Base-by-base conservation (phyloP, 192 early-diverging fungal species). In the Allomyces macrogynus region DNA sequence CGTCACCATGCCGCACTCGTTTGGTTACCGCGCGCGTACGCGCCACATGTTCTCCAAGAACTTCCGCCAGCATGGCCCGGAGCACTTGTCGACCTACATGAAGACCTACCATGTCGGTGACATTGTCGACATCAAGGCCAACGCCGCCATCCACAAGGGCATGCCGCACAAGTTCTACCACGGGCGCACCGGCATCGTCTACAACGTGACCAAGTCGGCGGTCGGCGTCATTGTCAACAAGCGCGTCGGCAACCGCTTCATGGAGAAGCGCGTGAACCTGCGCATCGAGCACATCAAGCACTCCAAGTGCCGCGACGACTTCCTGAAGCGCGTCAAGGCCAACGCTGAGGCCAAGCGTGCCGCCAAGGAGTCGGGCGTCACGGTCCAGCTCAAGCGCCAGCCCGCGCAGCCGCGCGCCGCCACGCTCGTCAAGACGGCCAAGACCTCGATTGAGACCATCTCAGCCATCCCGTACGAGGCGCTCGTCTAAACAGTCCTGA, bases 121-220 rank as follows among this genome's bases (percentile, higher is more conserved):
- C 77, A 93, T 98, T 68, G 95, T 97, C 67, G 95, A 98, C 80
- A 92, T 98, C 82, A 95, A 94, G 87, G 93, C 89, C 67, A 93
- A 96, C 82, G 93, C 89, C 80, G 93, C 95, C 71, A 78, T 95
- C 77, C 95, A 98, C 81, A 93, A 94, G 87, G 95, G 95, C 79
- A 89, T 98, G 88, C 95, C 95, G 72, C 95, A 98, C 90, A 98
- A 96, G 87, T 98, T 87, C 87, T 98, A 98, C 87, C 95, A 98
- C 81, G 93, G 89, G 67, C 89, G 89, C 75, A 99, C 93, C 69
- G 95, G 95, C 72, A 86, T 99, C 75, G 84, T 99, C 75, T 99
- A 92, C 89, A 99, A 99, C 86, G 95, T 99, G 23, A 95, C 95
- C 87, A 96, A 96, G 88, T 87, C 89, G 68, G 83, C 95, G 66